Percentiles rank a stretch among this genome's conserved stretches.
These are phyloP conservation scores for Sutorius australiensis DNA, from an alignment of 768 basidiomycete genomes.

Conservation along the genomic window DNA sequence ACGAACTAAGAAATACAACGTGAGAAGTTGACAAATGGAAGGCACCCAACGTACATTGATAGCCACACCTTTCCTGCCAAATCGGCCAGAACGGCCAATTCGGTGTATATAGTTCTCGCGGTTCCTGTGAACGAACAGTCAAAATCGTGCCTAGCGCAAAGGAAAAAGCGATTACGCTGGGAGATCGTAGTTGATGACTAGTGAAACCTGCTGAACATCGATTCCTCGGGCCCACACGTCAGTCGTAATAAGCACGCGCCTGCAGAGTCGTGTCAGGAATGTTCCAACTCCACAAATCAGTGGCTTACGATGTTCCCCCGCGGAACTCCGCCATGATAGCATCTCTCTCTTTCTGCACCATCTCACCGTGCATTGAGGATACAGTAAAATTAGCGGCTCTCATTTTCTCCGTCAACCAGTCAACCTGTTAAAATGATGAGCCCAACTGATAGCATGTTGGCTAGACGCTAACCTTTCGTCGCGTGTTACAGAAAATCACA, in stretches of 20 bases:
- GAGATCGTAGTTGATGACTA: slow-evolving; percentile 96
- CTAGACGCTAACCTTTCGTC: slow-evolving; percentile 68
- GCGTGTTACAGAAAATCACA: slow-evolving; percentile 98
- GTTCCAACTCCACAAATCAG: neutral
- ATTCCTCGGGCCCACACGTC: slow-evolving; percentile 98
- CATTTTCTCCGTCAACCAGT: slow-evolving; percentile 99
- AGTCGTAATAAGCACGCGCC: slow-evolving; percentile 92
- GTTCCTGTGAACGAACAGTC: slow-evolving; percentile 48
- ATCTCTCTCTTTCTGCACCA: slow-evolving; percentile 93
- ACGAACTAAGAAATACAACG: slow-evolving; percentile 58
- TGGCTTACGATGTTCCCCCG: slow-evolving; percentile 78
- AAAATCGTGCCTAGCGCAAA: slow-evolving; percentile 8
- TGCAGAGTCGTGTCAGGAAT: slow-evolving; percentile 27
- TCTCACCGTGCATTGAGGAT: slow-evolving; percentile 93
- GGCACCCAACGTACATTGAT: slow-evolving; percentile 73
- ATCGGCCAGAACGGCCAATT: slow-evolving; percentile 98
- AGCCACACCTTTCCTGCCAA: slow-evolving; percentile 98
- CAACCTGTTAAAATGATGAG: slow-evolving; percentile 54
- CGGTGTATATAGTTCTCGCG: slow-evolving; percentile 99
- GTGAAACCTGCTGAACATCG: slow-evolving; percentile 95
- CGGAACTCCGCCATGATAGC: slow-evolving; percentile 98
- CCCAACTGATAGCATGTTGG: neutral
- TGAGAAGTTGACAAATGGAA: slow-evolving; percentile 11
- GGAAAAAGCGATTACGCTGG: slow-evolving; percentile 62
- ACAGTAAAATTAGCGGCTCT: slow-evolving; percentile 98